Evolutionary conservation across 2,329 filamentous ascomycete genomes (phyloP), one percentile per base, ranked within the genome.

Genomic region (Leptoxyphium fumago): DNA sequence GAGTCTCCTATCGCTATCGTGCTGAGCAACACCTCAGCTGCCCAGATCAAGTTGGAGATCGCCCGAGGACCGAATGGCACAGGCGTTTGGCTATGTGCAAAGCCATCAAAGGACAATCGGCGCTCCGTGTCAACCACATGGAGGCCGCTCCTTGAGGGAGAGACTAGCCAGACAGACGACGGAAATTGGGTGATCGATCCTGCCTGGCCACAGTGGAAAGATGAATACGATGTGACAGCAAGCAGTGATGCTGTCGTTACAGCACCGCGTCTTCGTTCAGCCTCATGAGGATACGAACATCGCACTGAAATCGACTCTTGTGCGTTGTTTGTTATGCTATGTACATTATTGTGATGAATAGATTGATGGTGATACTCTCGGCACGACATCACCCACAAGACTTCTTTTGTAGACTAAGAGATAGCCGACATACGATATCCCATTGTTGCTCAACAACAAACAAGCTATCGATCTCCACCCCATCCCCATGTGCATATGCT

Each of bases 11-110:
- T 63, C 40, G 57, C 55, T 7, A 52, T 64, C 18, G 59, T 62
- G 2, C 46, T 68, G 40, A 52, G 56, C 18, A 64, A 61, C 45
- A 57, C 63, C n/a, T 55, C 51, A 40, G 56, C 54, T 17, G 65
- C 59, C 14, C 59, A 59, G 29, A 61, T 67, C n/a, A 54, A 52
- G 7, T 57, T 62, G 38, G 59, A 60, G 40, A 52, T 61, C 9
- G 59, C 53, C 52, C 51, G 60, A 10, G 61, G 61, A 1, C 45
- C 50, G 40, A 39, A 51, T 17, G 62, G 57, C 1, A 61, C 55
- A 8, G 61, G 59, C 1, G 54, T 63, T 13, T 50, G 53, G 29
- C 39, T 64, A 2, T 51, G 45, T 8, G 55, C 51, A 6, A 40
- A 32, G 26, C 38, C 41, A 28, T 43, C 43, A 1, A 46, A 49